Evolutionary conservation across 306 rosid species (phyloP), one percentile per base, ranked within the genome.

Genomic region (Begonia masoniana): DNA sequence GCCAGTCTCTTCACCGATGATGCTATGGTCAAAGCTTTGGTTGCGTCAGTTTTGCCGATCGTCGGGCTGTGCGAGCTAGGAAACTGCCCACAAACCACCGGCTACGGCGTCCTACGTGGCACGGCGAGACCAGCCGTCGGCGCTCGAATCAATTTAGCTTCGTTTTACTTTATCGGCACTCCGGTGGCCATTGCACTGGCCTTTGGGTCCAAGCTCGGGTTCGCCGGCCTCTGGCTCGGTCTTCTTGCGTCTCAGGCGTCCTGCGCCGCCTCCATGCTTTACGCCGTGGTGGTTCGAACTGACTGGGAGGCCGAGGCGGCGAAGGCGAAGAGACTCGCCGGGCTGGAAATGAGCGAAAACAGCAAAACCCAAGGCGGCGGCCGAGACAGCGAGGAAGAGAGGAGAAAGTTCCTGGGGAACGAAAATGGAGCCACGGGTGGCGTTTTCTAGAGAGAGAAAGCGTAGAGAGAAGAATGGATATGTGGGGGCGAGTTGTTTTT

Each of bases 11-110:
- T 91, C 70, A 91, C 99, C 5, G 56, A 43, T 0, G 96, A 91
- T 1, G 69, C 62, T 55, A 63, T 62, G 0, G 84, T 91, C 56
- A 75, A 73, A 39, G 68, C 70, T 50, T 58, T 91, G 68, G 99
- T 83, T 16, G 89, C 86, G 0, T 85, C 88, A 0, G 94, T 78
- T 6, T 73, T 86, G 94, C 94, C 99, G 0, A 80, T 91, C 41
- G 71, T 91, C 73, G 99, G 99, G 13, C 70, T 91, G 0, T 81
- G 96, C 4, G 99, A 91, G 78, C 83, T 91, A 2, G 94, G 92
- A 6, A 91, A 91, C 67, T 81, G 81, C 65, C 99, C 99, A 0
- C 99, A 91, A 53, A 91, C 99, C 13, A 91, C 99, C 0, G 99
- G 86, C 13, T 91, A 94, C 8, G 99, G 99, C 50, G 72, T 91